These are phyloP conservation scores for Tolypocladium cylindrosporum DNA, from an alignment of 2,329 filamentous ascomycete species.

Conservation along the genomic window DNA sequence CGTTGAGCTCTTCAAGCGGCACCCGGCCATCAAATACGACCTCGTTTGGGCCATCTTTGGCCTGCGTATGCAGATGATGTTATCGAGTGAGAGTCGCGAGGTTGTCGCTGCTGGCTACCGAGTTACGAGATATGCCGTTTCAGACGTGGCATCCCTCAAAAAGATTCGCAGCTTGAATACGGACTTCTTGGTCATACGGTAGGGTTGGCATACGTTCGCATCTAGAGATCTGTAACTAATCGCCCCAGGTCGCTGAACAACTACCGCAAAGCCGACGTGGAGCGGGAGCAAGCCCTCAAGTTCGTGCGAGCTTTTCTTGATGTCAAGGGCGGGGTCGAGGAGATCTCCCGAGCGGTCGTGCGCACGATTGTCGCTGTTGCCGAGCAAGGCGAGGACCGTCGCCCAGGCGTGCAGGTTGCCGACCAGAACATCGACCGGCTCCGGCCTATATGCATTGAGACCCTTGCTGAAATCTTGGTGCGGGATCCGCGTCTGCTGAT, in stretches of 20 bases:
- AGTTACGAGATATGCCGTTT: slow-evolving; percentile 88
- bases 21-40: slow-evolving; percentile 92
- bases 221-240: slow-evolving; percentile 5
- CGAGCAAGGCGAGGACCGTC: slow-evolving; percentile 75
- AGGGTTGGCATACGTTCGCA: slow-evolving; percentile 1
- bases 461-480: slow-evolving; percentile 82
- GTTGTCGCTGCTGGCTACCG: slow-evolving; percentile 92
- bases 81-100: slow-evolving; percentile 89
- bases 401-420: slow-evolving; percentile 56
- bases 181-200: slow-evolving; percentile 75
- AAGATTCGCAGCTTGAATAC: slow-evolving; percentile 83
- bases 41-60: slow-evolving; percentile 94
- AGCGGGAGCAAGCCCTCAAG: slow-evolving; percentile 93
- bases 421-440: slow-evolving; percentile 79
- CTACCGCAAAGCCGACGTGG: slow-evolving; percentile 92
- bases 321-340: slow-evolving; percentile 81
- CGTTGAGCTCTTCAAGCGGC: slow-evolving; percentile 90
- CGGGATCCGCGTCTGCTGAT: slow-evolving; percentile 74
- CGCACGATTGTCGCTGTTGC: slow-evolving; percentile 86
- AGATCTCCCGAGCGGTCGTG: slow-evolving; percentile 79
- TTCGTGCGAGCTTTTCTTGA: slow-evolving; percentile 93
- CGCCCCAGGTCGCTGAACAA: slow-evolving; percentile 67
- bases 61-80: slow-evolving; percentile 86
- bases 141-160: slow-evolving; percentile 78
- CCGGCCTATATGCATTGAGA: slow-evolving; percentile 84